Evolutionary conservation across 2,329 filamentous ascomycete species (phyloP).

Genomic region (Claviceps africana): DNA sequence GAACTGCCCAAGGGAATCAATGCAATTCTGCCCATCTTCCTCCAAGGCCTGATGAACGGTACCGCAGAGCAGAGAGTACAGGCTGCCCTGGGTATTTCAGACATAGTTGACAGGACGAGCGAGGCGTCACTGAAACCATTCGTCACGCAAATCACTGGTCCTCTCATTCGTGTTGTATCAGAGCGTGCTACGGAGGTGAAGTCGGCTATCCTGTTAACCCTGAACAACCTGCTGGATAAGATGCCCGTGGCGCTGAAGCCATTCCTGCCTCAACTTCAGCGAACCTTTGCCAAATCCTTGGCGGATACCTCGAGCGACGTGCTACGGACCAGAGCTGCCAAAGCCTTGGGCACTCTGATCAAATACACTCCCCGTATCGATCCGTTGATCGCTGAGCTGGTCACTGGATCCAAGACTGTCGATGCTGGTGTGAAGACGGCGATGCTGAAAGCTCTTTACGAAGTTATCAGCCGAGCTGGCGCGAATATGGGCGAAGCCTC

Average conservation of each 20-base stretch:
- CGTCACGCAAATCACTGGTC: constrained; percentile 94
- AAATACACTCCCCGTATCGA: constrained; percentile 91
- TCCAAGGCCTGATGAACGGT: constrained; percentile 96
- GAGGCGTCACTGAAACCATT: constrained; percentile 81
- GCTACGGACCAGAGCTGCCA: constrained; percentile 75
- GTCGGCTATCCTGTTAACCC: constrained; percentile 79
- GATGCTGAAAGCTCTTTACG: constrained; percentile 93
- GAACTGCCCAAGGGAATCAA: constrained; percentile 91
- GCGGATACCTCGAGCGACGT: constrained; percentile 87
- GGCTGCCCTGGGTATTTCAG: constrained; percentile 83
- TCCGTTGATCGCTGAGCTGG: constrained; percentile 79
- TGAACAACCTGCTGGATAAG: constrained; percentile 93
- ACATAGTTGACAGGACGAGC: constrained; percentile 86
- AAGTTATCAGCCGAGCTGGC: constrained; percentile 90
- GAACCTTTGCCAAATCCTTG: constrained; percentile 91
- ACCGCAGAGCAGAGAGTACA: constrained; percentile 83
- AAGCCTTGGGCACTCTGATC: constrained; percentile 87
- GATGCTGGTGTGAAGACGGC: constrained; percentile 81
- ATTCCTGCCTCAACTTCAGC: constrained; percentile 89
- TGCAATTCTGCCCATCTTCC: constrained; percentile 87
- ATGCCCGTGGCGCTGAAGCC: constrained; percentile 92
- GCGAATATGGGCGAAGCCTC: constrained; percentile 89
- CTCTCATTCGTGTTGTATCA: constrained; percentile 92
- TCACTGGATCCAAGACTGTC: constrained; percentile 81
- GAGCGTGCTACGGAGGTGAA: constrained; percentile 95